Evolutionary conservation across 1,284 basidiomycete species (phyloP).

Genomic region (Fomes fomentarius): DNA sequence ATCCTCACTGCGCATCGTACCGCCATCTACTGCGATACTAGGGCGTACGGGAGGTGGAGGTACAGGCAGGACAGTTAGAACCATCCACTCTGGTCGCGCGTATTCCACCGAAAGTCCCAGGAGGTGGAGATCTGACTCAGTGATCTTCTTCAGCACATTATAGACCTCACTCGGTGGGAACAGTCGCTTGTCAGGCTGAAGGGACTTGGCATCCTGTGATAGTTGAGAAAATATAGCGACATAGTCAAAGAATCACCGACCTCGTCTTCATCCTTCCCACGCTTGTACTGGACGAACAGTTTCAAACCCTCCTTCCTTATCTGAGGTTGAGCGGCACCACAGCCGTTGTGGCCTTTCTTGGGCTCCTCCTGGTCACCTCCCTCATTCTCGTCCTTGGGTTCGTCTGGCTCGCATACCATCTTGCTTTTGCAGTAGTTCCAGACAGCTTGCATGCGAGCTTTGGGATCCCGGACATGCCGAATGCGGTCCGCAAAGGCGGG

Average conservation of each 20-base stretch:
- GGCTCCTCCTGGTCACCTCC: slow-evolving; percentile 73
- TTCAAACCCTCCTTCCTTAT: slow-evolving; percentile 96
- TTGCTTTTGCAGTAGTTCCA: slow-evolving; percentile 88
- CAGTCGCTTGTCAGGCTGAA: slow-evolving; percentile 89
- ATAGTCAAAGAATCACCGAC: slow-evolving; percentile 46
- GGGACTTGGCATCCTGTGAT: slow-evolving; percentile 74
- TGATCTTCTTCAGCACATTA: slow-evolving; percentile 92
- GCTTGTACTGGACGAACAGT: slow-evolving; percentile 95
- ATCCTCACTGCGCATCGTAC: slow-evolving; percentile 95
- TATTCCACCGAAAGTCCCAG: slow-evolving; percentile 96
- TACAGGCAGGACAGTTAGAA: slow-evolving; percentile 95
- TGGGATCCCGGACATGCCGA: slow-evolving; percentile 84
- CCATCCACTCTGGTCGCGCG: slow-evolving; percentile 99
- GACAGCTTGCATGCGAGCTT: slow-evolving; percentile 86
- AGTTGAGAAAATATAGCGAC: slow-evolving; percentile 23
- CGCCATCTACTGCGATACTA: slow-evolving; percentile 96
- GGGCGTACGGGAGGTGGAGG: slow-evolving; percentile 98
- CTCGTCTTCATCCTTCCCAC: slow-evolving; percentile 91
- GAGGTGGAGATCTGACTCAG: slow-evolving; percentile 86
- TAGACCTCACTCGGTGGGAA: slow-evolving; percentile 91
- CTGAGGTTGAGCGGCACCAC: slow-evolving; percentile 90
- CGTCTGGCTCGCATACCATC: slow-evolving; percentile 85
- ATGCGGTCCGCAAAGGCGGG: slow-evolving; percentile 83
- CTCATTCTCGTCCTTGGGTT: slow-evolving; percentile 82
- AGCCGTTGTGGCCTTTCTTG: slow-evolving; percentile 93